A percentile compares a stretch with the other conserved stretches of the same genome.
Conservation (phyloP, 2,329 filamentous ascomycete species). For the Fusarium verticillioides region DNA sequence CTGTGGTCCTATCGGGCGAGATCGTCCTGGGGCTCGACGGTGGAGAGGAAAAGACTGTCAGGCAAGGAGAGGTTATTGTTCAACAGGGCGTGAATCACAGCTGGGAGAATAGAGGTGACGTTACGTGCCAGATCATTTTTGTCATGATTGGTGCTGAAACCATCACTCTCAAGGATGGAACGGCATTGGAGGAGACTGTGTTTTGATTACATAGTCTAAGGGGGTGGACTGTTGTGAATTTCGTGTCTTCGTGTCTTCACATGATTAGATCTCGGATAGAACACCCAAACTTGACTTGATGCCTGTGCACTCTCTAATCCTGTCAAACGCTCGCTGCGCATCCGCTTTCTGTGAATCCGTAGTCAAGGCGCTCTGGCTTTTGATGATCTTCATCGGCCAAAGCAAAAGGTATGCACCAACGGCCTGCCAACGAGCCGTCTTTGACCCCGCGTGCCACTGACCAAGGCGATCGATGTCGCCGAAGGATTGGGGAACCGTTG, state of each 20-base stretch:
- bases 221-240: no score
- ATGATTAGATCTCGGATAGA: slow-evolving; percentile 36
- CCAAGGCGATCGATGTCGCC: slow-evolving; percentile 50
- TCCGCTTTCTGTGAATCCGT: slow-evolving; percentile 45
- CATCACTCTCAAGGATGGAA: slow-evolving; percentile 52
- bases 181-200: slow-evolving; percentile 50
- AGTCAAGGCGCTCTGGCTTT: slow-evolving; percentile 36
- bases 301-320: slow-evolving; percentile 53
- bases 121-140: slow-evolving; percentile 52
- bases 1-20: slow-evolving; percentile 52
- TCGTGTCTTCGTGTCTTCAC: neutral
- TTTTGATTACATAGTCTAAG: slow-evolving; percentile 13
- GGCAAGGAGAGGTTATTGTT: slow-evolving; percentile 53
- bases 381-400: slow-evolving; percentile 53
- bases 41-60: slow-evolving; percentile 53
- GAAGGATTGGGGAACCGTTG: slow-evolving; percentile 52
- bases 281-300: slow-evolving; percentile 51
- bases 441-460: neutral
- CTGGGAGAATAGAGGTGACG: slow-evolving; percentile 55
- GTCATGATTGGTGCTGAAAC: slow-evolving; percentile 55
- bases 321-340: slow-evolving; percentile 47
- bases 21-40: slow-evolving; percentile 55
- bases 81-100: slow-evolving; percentile 57
- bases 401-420: slow-evolving; percentile 53
- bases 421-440: slow-evolving; percentile 43